A percentile compares a stretch with the other conserved stretches of the same genome.
These are phyloP conservation scores for Dactylis glomerata DNA, from an alignment of 176 grass and related monocot genomes.

Conservation along the genomic window DNA sequence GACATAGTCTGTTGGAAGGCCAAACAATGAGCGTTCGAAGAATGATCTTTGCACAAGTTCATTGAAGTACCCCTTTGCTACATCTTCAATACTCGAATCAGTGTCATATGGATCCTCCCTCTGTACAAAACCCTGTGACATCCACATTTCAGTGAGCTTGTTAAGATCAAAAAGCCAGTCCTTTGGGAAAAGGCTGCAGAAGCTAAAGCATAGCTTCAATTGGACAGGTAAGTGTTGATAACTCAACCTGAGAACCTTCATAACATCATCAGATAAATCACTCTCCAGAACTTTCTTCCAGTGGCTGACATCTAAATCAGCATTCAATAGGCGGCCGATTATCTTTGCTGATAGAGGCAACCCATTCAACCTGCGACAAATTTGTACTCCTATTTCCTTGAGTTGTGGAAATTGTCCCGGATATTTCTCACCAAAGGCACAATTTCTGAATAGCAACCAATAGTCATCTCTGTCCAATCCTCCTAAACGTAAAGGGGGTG, in stretches of 20 bases:
- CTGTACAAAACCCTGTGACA: conserved; percentile 58
- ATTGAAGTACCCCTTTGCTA: conserved; percentile 36
- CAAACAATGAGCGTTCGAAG: conserved; percentile 28
- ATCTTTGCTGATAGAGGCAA: conserved; percentile 61
- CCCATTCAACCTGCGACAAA: conserved; percentile 45
- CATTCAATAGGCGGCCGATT: conserved; percentile 47
- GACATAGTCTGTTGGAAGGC: conserved; percentile 26
- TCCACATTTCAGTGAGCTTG: conserved; percentile 57
- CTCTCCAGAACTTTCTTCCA: conserved; percentile 52
- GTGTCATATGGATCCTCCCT: conserved; percentile 28
- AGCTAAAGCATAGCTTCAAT: conserved; percentile 63
- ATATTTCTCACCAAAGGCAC: conserved; percentile 39
- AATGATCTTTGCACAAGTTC: conserved; percentile 62
- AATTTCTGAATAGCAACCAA: conserved; percentile 42
- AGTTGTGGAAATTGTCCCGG: conserved; percentile 35
- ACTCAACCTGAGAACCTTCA: conserved; percentile 57
- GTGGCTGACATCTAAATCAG: conserved; percentile 31
- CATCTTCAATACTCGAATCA: conserved; percentile 15
- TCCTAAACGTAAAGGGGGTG: conserved; percentile 27
- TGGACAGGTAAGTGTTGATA: conserved; percentile 53
- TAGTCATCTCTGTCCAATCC: conserved; percentile 52
- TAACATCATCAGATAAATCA: conserved; percentile 63
- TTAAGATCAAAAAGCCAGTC: conserved; percentile 29
- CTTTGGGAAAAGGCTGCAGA: conserved; percentile 61
- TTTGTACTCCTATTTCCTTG: conserved; percentile 42